phyloP scores from a whole-genome alignment of 1,284 basidiomycete genomes.

The Pseudozyma hubeiensis region DNA sequence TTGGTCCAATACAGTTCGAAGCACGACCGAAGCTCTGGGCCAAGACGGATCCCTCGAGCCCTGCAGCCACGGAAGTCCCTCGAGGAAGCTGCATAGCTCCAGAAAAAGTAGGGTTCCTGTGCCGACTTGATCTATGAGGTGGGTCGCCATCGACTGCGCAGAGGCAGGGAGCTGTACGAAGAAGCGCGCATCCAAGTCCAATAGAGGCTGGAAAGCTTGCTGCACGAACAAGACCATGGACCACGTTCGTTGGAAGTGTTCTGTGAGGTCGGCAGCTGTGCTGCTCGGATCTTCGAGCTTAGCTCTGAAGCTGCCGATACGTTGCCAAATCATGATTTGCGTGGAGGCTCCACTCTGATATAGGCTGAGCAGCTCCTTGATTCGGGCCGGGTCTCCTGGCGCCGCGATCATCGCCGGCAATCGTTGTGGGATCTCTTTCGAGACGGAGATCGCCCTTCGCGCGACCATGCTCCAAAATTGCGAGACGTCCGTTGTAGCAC shows the following conservation, averaged over 20 bases:
- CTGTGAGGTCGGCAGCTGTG: conserved; percentile 15
- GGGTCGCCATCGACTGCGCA: conserved; percentile 33
- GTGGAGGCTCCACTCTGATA: conserved; percentile 31
- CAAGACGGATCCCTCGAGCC: conserved; percentile 30
- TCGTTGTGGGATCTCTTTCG: conserved; percentile 25
- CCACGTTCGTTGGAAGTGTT: conserved; percentile 32
- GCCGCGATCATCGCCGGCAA: conserved; percentile 18
- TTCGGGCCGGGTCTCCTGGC: conserved; percentile 26
- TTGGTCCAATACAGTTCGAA: conserved; percentile 24
- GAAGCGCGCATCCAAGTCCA: conserved; percentile 26
- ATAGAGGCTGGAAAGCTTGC: conserved; percentile 27
- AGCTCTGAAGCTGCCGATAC: conserved; percentile 33
- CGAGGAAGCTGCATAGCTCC: conserved; percentile 42
- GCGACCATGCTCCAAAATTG: conserved; percentile 24
- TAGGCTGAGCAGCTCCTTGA: conserved; percentile 38
- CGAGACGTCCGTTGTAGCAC: conserved; percentile 2
- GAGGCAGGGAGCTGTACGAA: conserved; percentile 38
- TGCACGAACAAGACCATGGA: conserved; percentile 31
- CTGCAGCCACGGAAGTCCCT: conserved; percentile 40
- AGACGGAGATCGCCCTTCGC: conserved; percentile 19
- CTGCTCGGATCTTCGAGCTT: conserved; percentile 19
- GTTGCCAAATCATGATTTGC: conserved; percentile 47
- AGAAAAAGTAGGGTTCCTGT: conserved; percentile 37
- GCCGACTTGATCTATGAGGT: conserved; percentile 30
- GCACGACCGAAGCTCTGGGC: conserved; percentile 31